Evolutionary conservation across 768 basidiomycete genomes (phyloP), one percentile per base, ranked within the genome.

Genomic region (Naganishia randhawae): DNA sequence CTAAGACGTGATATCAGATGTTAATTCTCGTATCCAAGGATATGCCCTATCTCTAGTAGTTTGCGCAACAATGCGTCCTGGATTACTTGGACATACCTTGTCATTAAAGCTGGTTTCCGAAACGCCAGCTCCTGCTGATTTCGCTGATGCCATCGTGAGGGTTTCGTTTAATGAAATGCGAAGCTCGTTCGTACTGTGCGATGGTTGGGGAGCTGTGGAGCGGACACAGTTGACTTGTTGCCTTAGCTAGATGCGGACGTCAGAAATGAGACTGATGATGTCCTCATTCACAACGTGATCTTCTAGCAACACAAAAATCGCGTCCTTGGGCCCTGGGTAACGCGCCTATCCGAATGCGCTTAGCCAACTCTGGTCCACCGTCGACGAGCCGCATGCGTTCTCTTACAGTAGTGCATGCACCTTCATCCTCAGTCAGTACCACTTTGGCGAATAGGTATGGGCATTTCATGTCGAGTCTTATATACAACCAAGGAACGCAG

Each of bases 1-100:
- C 91, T 96, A 27, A 32, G 8, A 9, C 17, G 10, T 25, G 50
- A 17, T 16, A 17, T 6, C 33, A 51, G 3, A 31, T 6, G 19
- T 65, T 50, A 65, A 31, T 6, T 16, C 25, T 35, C 22, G 32
- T n/a, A 6, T 19, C 16, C 35, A 9, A 25, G 10, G 2, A 41
- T 35, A 3, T 9, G 10, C 8, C 50, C 13, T 25, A 39, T 16
- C 35, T 16, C 13, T 16, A 61, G 11, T 11, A 53, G 13, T 29
- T 53, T 33, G n/a, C n/a, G n/a, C 14, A 48, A 14, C n/a, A 31
- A 29, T 14, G 11, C 48, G 52, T 22, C n/a, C 45, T 22, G 19
- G 7, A 17, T 3, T 17, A 48, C 11, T 48, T 48, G n/a, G 7
- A 71, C 69, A 27, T 29, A 74, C 73, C 73, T 74, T 74, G 69